Evolutionary conservation across 2,329 filamentous ascomycete species (phyloP), one percentile per base, ranked within the genome.

Genomic region (Penicillium vulpinum): DNA sequence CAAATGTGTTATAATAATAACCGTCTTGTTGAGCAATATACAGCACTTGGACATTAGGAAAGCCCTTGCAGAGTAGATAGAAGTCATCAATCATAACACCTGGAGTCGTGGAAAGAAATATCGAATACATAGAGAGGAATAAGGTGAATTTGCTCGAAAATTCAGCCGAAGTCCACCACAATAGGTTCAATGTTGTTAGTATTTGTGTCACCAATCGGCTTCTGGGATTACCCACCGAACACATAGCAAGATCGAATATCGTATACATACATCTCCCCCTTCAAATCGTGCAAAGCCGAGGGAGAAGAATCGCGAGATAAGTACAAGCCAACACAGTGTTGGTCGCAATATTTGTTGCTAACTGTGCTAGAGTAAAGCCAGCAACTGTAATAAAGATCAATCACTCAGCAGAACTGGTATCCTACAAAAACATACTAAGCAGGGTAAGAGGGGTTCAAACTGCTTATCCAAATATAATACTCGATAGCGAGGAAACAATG

Each of bases 1-100:
- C 91, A 46, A 75, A 83, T 0, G 78, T 84, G 74, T 81, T 93
- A 72, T 83, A 92, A 73, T 96, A 96, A 88, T 88, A 0, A 4
- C 63, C 59, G 29, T 56, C 57, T 36, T 64, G 65, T 13, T 85
- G 84, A 8, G 84, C 87, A 49, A 88, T 87, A 77, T 94, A 96
- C 0, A 96, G 82, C 57, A 90, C 85, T 65, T 85, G 86, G 62
- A 92, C 80, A 62, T 91, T 84, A 4, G 92, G 79, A 71, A 91
- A 94, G 6, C 91, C 91, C 57, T 82, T 86, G 53, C 91, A 88
- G 3, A 96, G 89, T 49, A 88, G 60, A 73, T 93, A 96, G 79
- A 96, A 96, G 73, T 96, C 91, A 63, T 81, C 83, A 58, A 90
- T 80, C 76, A 95, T 92, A 62, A 95, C 90, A 22, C 91, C 91